Evolutionary conservation across 371 early-diverging fungal species (phyloP), one percentile per base, ranked within the genome.

Genomic region (Mortierella sp.): DNA sequence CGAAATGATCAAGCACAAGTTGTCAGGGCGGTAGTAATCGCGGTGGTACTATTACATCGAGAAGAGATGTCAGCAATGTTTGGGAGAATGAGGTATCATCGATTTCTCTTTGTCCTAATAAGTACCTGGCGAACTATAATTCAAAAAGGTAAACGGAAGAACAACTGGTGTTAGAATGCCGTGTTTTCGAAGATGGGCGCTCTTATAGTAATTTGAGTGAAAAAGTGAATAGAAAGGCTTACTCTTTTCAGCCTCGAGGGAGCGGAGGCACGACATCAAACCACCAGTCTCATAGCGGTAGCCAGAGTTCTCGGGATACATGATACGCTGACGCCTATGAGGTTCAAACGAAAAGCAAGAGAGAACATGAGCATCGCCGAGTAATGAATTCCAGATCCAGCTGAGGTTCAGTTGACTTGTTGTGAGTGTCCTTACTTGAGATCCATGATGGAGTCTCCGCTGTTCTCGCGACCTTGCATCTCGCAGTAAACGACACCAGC

Each of bases 271-370:
- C 65, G 92, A 91, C 94, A 94, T 94, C 38, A 94, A 80, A 3
- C 94, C 94, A 54, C 94, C 94, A 2, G 94, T 94, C 73, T 93
- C 93, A 73, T 90, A 91, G 57, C 93, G 90, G 77, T 94, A 94
- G 0, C 94, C 94, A 82, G 91, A 92, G 21, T 83, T 88, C 71
- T 91, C 91, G 8, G 94, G 94, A 74, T 92, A 93, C 84, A 94
- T 89, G 68, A 92, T 82, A 74, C 92, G 89, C 60, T 91, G 89
- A 88, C 93, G 90, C 42, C 91, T 84, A 73, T 75, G 21, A 38
- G 10, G 24, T 19, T 34, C 5, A 28, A 14, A 21, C 24, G 74
- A 11, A 72, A 75, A 72, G 75, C 38, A 34, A 63, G 38, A 34
- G n/a, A 16, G 10, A 21, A 19, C 19, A 7, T 31, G 42, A 68